phyloP scores from a whole-genome alignment of 441 rosid species.

The Jatropha podagrica region DNA sequence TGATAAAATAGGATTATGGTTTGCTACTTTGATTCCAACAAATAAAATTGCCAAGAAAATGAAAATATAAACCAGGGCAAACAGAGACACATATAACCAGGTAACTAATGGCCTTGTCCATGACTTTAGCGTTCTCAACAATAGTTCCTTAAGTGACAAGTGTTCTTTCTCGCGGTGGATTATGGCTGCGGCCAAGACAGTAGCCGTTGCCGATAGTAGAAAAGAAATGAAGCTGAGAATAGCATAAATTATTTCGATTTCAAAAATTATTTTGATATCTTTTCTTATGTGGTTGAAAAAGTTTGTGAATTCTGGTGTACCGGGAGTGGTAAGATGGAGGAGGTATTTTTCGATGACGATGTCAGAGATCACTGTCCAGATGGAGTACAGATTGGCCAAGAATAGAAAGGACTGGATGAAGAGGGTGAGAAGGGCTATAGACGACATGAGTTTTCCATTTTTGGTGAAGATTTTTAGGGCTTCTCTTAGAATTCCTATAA shows the following conservation, averaged over 20 bases:
- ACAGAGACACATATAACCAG: conserved; percentile 29
- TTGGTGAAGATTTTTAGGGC: conserved; percentile 30
- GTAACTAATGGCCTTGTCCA: conserved; percentile 42
- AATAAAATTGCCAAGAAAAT: conserved; percentile 20
- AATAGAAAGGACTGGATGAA: conserved; percentile 22
- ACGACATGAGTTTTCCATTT: conserved; percentile 43
- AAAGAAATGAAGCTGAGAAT: conserved; percentile 4
- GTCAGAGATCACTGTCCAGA: conserved; percentile 29
- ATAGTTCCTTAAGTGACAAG: conserved; percentile 28
- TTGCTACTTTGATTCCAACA: conserved; percentile 15
- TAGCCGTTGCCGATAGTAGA: conserved; percentile 24
- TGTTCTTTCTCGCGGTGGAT: conserved; percentile 23
- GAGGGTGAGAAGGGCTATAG: conserved; percentile 28
- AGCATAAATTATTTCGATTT: conserved; percentile 21
- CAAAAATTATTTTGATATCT: conserved; percentile 23
- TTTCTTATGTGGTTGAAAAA: conserved; percentile 20
- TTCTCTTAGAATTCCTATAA: no score
- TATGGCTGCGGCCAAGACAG: conserved; percentile 41
- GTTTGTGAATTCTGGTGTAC: conserved; percentile 18
- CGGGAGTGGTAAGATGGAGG: conserved; percentile 26
- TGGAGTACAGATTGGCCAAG: conserved; percentile 25
- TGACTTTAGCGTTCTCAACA: conserved; percentile 24
- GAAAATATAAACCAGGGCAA: conserved; percentile 30
- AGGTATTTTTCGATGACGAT: conserved; percentile 13
- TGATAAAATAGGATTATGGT: not conserved